phyloP scores from a whole-genome alignment of 164 flowering plant species.

The Brasenia schreberi region DNA sequence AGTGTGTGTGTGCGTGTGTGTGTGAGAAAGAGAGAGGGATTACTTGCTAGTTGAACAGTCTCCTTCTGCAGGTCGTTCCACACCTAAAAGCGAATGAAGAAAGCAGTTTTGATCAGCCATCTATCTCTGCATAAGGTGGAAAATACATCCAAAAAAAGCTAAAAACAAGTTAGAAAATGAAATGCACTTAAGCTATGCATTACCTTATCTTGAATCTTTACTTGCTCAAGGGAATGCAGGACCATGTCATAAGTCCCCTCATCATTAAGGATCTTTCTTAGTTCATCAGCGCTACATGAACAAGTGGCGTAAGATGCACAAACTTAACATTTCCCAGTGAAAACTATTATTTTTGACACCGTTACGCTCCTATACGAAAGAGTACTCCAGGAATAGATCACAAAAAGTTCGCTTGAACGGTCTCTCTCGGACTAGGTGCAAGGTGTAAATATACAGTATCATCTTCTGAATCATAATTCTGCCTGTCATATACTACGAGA shows the following conservation, averaged over 20 bases:
- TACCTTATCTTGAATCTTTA: constrained; percentile 74
- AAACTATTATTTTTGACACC: no score
- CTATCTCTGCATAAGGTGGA: neutral
- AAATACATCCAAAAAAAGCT: no score
- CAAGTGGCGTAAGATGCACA: neutral
- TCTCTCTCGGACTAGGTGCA: no score
- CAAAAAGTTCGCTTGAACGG: no score
- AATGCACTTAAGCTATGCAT: constrained; percentile 12
- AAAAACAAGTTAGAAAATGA: no score
- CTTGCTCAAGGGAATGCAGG: constrained; percentile 70
- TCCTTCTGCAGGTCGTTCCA: constrained; percentile 81
- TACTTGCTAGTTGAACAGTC: constrained; percentile 90
- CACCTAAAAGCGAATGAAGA: constrained; percentile 27
- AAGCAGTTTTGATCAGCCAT: neutral
- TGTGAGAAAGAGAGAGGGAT: neutral
- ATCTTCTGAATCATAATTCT: no score
- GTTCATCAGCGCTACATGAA: constrained; percentile 62
- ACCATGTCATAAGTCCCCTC: constrained; percentile 75
- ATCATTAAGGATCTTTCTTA: constrained; percentile 68
- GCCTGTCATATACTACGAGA: no score
- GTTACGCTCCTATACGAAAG: no score
- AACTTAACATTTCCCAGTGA: neutral
- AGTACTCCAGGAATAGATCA: no score
- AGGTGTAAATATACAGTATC: no score
- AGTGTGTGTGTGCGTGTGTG: no score